phyloP scores from a whole-genome alignment of 2,329 filamentous ascomycete genomes.

The Neofusicoccum sp. region DNA sequence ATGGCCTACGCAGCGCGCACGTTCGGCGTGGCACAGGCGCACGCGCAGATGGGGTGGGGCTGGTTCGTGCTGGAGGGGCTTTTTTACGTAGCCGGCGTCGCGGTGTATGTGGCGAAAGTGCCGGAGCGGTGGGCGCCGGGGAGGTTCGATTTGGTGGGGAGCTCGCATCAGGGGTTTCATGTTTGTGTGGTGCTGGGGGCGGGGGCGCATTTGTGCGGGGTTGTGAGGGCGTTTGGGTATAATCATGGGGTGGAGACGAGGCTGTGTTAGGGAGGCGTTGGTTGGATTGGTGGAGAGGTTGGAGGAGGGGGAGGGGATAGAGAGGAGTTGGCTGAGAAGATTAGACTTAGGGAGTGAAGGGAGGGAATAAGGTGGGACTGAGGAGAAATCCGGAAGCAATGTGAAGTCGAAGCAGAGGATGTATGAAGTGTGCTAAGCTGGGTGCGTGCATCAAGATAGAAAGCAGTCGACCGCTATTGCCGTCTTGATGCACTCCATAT shows the following conservation, averaged over 20 bases:
- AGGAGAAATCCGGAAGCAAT: too few species aligned
- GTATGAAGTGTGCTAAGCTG: too few species aligned
- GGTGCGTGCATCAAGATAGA: too few species aligned
- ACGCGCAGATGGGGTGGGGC: slow-evolving; percentile 43
- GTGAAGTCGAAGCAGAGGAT: too few species aligned
- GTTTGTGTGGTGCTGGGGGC: slow-evolving; percentile 38
- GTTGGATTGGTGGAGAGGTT: not conserved
- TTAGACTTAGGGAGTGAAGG: too few species aligned
- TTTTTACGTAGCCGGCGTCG: slow-evolving; percentile 44
- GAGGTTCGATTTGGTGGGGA: slow-evolving; percentile 50
- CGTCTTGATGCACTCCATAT: not conserved
- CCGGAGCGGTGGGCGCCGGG: slow-evolving; percentile 49
- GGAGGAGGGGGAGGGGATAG: not conserved
- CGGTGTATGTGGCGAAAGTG: slow-evolving; percentile 44
- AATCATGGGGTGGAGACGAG: slow-evolving; percentile 7
- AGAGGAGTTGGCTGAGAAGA: not conserved
- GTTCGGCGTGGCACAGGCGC: slow-evolving; percentile 35
- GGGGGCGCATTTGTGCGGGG: slow-evolving; percentile 37
- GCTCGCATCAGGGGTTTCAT: slow-evolving; percentile 56
- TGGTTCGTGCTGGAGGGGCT: slow-evolving; percentile 44
- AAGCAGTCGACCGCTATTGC: too few species aligned
- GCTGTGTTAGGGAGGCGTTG: not conserved
- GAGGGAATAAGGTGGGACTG: too few species aligned
- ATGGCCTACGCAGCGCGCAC: slow-evolving; percentile 42
- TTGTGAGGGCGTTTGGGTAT: slow-evolving; percentile 30